phyloP scores from a whole-genome alignment of 768 basidiomycete species.

The Mycena leptocephala region DNA sequence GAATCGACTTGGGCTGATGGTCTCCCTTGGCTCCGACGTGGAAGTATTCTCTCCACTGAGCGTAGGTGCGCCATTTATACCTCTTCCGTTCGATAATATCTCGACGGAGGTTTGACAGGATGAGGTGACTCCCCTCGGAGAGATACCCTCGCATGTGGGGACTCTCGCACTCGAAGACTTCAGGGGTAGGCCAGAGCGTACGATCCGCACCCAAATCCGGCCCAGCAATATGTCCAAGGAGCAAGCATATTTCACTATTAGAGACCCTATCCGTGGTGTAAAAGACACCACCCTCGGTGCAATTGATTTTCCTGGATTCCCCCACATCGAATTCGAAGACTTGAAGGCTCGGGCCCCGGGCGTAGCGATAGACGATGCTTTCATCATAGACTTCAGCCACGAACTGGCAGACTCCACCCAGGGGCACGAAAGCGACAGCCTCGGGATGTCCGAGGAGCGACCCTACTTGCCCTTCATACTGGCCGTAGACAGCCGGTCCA shows the following conservation, averaged over 20 bases:
- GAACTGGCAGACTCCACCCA: not conserved
- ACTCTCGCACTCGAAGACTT: no score
- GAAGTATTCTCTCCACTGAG: no score
- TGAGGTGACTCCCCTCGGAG: no score
- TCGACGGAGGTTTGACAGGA: no score
- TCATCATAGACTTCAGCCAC: not conserved
- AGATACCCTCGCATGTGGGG: not conserved
- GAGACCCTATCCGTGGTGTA: not conserved
- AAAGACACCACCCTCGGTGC: not conserved
- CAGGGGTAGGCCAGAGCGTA: not conserved
- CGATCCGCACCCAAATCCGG: no score
- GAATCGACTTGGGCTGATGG: no score
- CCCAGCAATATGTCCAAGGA: not conserved
- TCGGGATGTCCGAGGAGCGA: no score
- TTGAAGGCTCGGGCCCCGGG: not conserved
- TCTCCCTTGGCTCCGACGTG: no score
- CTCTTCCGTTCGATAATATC: no score
- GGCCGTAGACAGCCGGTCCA: no score
- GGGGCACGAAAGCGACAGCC: not conserved
- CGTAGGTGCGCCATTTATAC: no score
- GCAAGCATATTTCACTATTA: not conserved
- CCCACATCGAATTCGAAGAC: not conserved
- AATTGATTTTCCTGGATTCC: not conserved
- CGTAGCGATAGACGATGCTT: not conserved
- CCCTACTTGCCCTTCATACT: no score